These are phyloP conservation scores for Cokeromyces recurvatus DNA, from an alignment of 371 early-diverging fungal species.

Conservation along the genomic window DNA sequence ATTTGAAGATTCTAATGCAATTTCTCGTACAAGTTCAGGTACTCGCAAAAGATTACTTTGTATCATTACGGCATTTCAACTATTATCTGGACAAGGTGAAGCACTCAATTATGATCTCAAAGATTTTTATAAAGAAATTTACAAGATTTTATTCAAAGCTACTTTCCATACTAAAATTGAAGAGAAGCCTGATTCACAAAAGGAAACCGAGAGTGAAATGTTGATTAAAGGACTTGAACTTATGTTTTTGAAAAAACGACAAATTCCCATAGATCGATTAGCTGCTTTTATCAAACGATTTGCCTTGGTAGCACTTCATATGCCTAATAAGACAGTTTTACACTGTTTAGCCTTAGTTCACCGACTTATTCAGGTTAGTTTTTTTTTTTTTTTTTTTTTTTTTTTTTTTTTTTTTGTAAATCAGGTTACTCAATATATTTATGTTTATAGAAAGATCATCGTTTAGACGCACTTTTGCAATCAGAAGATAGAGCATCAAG, in stretches of 20 bases:
- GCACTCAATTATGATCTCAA: constrained; percentile 83
- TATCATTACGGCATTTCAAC: constrained; percentile 80
- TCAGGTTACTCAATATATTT: too few species aligned
- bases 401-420: too few species aligned
- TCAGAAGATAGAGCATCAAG: constrained; percentile 76
- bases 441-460: constrained; percentile 55
- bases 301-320: constrained; percentile 47
- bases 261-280: constrained; percentile 67
- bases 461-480: constrained; percentile 75
- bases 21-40: constrained; percentile 32
- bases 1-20: constrained; percentile 30
- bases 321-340: constrained; percentile 40
- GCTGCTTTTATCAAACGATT: constrained; percentile 71
- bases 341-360: constrained; percentile 32
- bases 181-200: constrained; percentile 34
- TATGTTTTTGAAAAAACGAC: constrained; percentile 75
- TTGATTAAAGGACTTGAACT: constrained; percentile 75
- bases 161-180: constrained; percentile 63
- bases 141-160: constrained; percentile 69
- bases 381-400: constrained; percentile 12
- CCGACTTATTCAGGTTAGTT: constrained; percentile 29
- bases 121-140: constrained; percentile 80
- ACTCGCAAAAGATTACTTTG: constrained; percentile 76
- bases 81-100: constrained; percentile 86
- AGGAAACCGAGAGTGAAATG: constrained; percentile 71